A percentile compares a stretch with the other conserved stretches of the same genome.
These are phyloP conservation scores for Cladosporium halotolerans DNA, from an alignment of 2,329 filamentous ascomycete genomes.

Conservation along the genomic window DNA sequence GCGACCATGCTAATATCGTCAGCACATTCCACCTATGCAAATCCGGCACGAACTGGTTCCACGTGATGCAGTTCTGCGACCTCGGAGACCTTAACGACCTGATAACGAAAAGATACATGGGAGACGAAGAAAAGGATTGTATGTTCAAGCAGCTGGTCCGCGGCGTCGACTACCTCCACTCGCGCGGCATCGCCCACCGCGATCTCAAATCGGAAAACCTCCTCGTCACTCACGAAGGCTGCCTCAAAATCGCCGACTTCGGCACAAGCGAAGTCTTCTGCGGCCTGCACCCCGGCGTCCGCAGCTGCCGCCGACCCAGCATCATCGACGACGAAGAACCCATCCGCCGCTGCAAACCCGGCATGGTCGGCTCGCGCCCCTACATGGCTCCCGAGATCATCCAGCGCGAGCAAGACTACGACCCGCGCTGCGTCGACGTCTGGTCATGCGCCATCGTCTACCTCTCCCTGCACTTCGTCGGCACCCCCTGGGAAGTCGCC, in stretches of 20 bases:
- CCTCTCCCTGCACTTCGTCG: constrained; percentile 67
- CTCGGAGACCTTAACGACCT: constrained; percentile 74
- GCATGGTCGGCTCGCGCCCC: constrained; percentile 76
- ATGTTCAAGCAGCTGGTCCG: constrained; percentile 85
- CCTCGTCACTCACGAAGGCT: constrained; percentile 69
- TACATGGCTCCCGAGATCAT: constrained; percentile 86
- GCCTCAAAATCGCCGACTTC: constrained; percentile 88
- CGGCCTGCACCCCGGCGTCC: constrained; percentile 71
- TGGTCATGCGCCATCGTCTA: constrained; percentile 84
- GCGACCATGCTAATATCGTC: constrained; percentile 83
- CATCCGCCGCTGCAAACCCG: constrained; percentile 65
- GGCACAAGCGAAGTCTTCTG: constrained; percentile 82
- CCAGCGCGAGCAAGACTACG: constrained; percentile 58
- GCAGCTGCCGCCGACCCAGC: constrained; percentile 46
- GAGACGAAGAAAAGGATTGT: constrained; percentile 64
- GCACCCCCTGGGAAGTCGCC: constrained; percentile 68
- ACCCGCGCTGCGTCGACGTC: constrained; percentile 74
- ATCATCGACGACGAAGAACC: constrained; percentile 67
- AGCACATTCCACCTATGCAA: constrained; percentile 69
- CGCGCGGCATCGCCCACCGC: constrained; percentile 78
- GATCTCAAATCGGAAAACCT: constrained; percentile 89
- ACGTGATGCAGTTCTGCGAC: constrained; percentile 88
- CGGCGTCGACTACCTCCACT: constrained; percentile 75
- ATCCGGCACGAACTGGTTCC: constrained; percentile 69
- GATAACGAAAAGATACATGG: constrained; percentile 63